phyloP scores from a whole-genome alignment of 352 stramenopile genomes.

The Phytophthora aleatoria region DNA sequence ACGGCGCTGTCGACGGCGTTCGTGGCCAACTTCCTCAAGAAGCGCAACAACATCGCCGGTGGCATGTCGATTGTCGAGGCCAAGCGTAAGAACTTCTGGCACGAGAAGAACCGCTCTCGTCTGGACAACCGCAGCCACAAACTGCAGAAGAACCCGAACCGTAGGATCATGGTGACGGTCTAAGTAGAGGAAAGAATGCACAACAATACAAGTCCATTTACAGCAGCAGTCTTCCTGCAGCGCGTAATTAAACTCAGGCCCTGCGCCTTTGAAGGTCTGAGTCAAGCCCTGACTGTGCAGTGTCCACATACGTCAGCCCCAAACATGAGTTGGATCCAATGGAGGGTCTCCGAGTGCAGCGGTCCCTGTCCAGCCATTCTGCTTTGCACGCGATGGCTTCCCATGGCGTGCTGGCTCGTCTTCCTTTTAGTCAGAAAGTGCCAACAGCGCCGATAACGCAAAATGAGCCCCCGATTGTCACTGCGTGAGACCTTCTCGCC shows the following conservation, averaged over 20 bases:
- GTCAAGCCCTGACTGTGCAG: background rate
- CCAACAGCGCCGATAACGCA: conserved; percentile 15
- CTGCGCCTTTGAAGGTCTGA: background rate
- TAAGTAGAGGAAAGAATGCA: conserved; percentile 43
- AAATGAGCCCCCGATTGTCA: conserved; percentile 16
- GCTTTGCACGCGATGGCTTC: background rate
- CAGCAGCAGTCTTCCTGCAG: background rate
- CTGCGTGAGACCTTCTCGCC: conserved; percentile 1
- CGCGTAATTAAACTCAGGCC: background rate
- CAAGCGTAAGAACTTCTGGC: conserved; percentile 71
- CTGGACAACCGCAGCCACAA: conserved; percentile 87
- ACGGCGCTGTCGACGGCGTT: conserved; percentile 79
- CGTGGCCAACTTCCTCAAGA: conserved; percentile 80
- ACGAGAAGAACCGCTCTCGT: conserved; percentile 81
- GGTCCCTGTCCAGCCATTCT: conserved; percentile 25
- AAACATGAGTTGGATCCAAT: conserved; percentile 6
- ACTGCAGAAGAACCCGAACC: conserved; percentile 85
- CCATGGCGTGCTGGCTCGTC: background rate
- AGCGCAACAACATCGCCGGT: conserved; percentile 82
- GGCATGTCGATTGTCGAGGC: conserved; percentile 75
- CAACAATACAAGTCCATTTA: conserved; percentile 19
- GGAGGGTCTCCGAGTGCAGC: background rate
- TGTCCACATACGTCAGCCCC: conserved; percentile 11
- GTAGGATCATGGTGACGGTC: conserved; percentile 74
- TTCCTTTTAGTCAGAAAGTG: conserved; percentile 21